Percentiles rank a stretch among this genome's conserved stretches.
phyloP scores from a whole-genome alignment of 2,329 filamentous ascomycete genomes.

The Phialophora macrospora region DNA sequence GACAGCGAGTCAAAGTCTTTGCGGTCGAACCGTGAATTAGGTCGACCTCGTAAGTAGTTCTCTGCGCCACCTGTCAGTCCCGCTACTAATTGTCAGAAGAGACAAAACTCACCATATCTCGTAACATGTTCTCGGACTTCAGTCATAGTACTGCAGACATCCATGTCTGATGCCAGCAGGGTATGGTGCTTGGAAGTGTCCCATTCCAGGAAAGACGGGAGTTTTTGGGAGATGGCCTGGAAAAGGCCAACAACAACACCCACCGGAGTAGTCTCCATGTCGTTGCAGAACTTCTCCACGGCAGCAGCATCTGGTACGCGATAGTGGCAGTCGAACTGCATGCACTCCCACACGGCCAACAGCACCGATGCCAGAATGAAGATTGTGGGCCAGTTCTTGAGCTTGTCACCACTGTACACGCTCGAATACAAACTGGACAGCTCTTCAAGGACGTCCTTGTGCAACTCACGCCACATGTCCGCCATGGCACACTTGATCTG shows the following conservation, averaged over 20 bases:
- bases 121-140: constrained; percentile 91
- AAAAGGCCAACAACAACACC: constrained; percentile 96
- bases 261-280: constrained; percentile 96
- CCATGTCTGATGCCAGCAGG: constrained; percentile 84
- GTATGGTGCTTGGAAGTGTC: constrained; percentile 90
- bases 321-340: constrained; percentile 98
- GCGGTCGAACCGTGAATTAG: constrained; percentile 81
- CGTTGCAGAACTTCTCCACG: constrained; percentile 91
- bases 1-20: constrained; percentile 93
- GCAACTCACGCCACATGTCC: constrained; percentile 96
- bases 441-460: constrained; percentile 95
- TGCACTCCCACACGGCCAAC: constrained; percentile 94
- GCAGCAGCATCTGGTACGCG: constrained; percentile 81
- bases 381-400: constrained; percentile 99
- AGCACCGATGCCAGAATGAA: constrained; percentile 96
- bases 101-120: constrained; percentile 79
- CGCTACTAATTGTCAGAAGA: neutral
- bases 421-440: constrained; percentile 92
- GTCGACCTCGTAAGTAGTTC: constrained; percentile 79
- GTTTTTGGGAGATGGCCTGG: constrained; percentile 96
- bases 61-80: constrained; percentile 59
- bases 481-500: constrained; percentile 97
- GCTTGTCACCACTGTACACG: constrained; percentile 93
- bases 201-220: constrained; percentile 92
- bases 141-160: constrained; percentile 94